Base-by-base conservation (phyloP, 768 basidiomycete genomes). In the Tulasnella sp. region DNA sequence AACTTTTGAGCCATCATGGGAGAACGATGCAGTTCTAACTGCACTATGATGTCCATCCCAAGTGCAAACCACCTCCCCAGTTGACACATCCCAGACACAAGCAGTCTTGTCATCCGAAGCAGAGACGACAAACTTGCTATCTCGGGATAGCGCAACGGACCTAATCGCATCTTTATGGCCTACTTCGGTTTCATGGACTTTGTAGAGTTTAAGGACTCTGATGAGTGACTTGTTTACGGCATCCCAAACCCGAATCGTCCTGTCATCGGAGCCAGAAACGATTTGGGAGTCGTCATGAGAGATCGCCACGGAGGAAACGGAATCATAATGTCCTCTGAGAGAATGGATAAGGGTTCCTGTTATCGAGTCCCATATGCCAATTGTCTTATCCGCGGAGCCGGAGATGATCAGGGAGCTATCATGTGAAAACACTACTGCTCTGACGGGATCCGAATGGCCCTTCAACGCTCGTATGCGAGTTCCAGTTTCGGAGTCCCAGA, bases 191-290 rank as follows among this genome's bases (percentile, higher is more conserved):
- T n/a, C n/a, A n/a, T n/a, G n/a, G n/a, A n/a, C n/a, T n/a, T n/a
- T n/a, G n/a, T n/a, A n/a, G n/a, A n/a, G n/a, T n/a, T n/a, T n/a
- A n/a, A n/a, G n/a, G n/a, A n/a, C n/a, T n/a, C n/a, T n/a, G n/a
- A 48, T 12, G 3, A 27, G 32, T 6, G 34, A 22, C 16, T 37
- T 37, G 2, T 34, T 48, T 37, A 35, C 24, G 9, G 34, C 31
- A 37, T 48, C 20, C 47, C 47, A 48, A 8, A 35, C 22, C 6
- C 47, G 47, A 37, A 48, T 15, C 22, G 47, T 35, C 5, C 24
- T 24, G 37, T 48, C 47, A 35, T 48, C 33, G 9, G 33, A 35
- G 16, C 31, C 22, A 13, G 47, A 34, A 1, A 37, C 35, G 6
- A 48, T 22, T 20, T 27, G 31, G 7, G 19, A 19, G 16, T 37